Percentiles rank a stretch among this genome's conserved stretches.
phyloP scores from a whole-genome alignment of 805 yeast species.

The Starmerella cellae region DNA sequence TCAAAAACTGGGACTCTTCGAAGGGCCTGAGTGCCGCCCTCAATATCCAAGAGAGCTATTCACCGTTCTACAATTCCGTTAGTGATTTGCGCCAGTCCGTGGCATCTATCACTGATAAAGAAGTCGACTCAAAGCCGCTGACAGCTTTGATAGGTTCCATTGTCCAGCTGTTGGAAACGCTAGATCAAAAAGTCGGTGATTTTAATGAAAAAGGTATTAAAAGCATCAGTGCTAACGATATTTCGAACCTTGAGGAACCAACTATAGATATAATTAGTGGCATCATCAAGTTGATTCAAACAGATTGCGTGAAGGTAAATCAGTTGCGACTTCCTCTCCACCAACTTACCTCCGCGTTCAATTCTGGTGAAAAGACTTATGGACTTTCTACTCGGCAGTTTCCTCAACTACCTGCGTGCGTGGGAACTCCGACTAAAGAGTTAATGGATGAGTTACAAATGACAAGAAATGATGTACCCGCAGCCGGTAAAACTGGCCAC shows the following conservation, averaged over 20 bases:
- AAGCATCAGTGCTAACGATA: slow-evolving; percentile 3
- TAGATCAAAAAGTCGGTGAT: slow-evolving; percentile 1
- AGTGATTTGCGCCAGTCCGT: slow-evolving; percentile 1
- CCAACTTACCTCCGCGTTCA: slow-evolving; percentile 2
- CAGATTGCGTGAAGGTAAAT: slow-evolving; percentile 4
- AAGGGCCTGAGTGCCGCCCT: slow-evolving; percentile 5
- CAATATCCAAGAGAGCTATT: neutral
- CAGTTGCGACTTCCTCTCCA: neutral
- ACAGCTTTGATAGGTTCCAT: neutral
- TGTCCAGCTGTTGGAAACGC: neutral
- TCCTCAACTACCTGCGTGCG: slow-evolving; percentile 4
- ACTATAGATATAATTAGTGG: slow-evolving; percentile 15
- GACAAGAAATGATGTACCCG: too few species aligned
- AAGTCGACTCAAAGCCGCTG: neutral
- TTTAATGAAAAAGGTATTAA: neutral
- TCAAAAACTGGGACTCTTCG: neutral
- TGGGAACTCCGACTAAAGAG: too few species aligned
- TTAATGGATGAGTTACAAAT: too few species aligned
- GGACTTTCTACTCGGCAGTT: neutral
- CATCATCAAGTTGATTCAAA: slow-evolving; percentile 8
- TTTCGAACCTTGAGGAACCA: slow-evolving; percentile 15
- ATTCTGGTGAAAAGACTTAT: neutral
- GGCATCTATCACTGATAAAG: neutral
- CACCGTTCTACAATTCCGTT: neutral
- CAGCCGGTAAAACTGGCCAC: too few species aligned